These are phyloP conservation scores for Talaromyces thailandensis DNA, from an alignment of 495 filamentous ascomycete genomes.

Conservation along the genomic window DNA sequence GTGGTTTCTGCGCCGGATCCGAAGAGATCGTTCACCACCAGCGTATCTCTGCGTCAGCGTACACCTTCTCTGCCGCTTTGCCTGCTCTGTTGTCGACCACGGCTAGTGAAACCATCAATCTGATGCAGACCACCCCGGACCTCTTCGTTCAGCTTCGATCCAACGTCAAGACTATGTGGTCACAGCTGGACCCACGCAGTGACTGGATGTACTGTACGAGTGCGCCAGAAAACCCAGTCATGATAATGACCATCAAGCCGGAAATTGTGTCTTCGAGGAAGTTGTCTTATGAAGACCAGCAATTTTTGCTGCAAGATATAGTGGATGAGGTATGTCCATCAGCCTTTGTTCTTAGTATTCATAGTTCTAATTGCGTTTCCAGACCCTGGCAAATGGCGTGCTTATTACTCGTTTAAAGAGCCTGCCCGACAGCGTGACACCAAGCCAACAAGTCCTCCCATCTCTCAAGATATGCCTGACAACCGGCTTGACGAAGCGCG, in stretches of 20 bases:
- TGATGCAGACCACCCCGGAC: constrained; percentile 78
- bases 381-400: constrained; percentile 76
- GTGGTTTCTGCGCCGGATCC: constrained; percentile 89
- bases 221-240: constrained; percentile 73
- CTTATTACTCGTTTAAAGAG: constrained; percentile 79
- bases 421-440: constrained; percentile 54
- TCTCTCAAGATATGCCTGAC: constrained; percentile 88
- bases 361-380: constrained; percentile 10
- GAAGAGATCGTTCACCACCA: constrained; percentile 92
- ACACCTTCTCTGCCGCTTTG: constrained; percentile 90
- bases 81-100: constrained; percentile 91
- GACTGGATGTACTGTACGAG: constrained; percentile 88
- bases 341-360: not conserved
- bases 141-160: constrained; percentile 68
- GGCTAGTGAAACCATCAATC: constrained; percentile 77
- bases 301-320: constrained; percentile 76
- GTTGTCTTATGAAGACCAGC: constrained; percentile 65
- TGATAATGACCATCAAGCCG: constrained; percentile 76
- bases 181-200: constrained; percentile 83
- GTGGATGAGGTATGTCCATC: constrained; percentile 73
- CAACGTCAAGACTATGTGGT: constrained; percentile 69
- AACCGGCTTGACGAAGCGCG: constrained; percentile 79
- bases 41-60: constrained; percentile 78
- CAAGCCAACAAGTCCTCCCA: constrained; percentile 58
- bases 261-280: constrained; percentile 67